These are phyloP conservation scores for Miamiensis avidus DNA, from an alignment of 169 alveolate species.

Conservation along the genomic window DNA sequence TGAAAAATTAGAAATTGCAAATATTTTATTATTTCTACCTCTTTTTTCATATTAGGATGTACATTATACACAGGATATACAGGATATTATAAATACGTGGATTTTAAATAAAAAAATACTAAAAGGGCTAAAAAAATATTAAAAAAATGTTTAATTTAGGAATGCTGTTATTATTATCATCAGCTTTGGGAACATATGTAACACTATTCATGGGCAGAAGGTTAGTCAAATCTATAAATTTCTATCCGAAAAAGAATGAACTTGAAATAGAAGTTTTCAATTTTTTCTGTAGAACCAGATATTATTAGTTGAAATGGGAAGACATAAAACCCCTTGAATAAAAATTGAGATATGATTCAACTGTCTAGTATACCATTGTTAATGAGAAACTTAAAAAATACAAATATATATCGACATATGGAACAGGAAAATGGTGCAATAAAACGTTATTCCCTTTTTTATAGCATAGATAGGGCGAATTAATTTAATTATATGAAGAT, in stretches of 20 bases:
- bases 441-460: background rate
- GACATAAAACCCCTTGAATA: background rate
- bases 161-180: background rate
- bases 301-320: too few species aligned
- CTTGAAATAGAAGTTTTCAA: background rate
- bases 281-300: background rate
- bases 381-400: background rate
- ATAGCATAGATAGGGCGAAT: background rate
- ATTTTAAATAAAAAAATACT: background rate
- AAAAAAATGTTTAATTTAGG: background rate
- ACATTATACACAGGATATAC: background rate
- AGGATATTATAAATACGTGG: background rate
- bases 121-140: background rate
- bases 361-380: background rate
- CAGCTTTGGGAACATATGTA: background rate
- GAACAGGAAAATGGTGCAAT: background rate
- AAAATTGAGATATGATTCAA: background rate
- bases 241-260: background rate
- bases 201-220: background rate
- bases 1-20: background rate
- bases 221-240: background rate
- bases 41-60: background rate
- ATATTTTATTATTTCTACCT: too few species aligned
- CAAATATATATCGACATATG: background rate
- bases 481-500: background rate